phyloP scores from a whole-genome alignment of 108 stramenopile species.

The Licmophora abbreviata region DNA sequence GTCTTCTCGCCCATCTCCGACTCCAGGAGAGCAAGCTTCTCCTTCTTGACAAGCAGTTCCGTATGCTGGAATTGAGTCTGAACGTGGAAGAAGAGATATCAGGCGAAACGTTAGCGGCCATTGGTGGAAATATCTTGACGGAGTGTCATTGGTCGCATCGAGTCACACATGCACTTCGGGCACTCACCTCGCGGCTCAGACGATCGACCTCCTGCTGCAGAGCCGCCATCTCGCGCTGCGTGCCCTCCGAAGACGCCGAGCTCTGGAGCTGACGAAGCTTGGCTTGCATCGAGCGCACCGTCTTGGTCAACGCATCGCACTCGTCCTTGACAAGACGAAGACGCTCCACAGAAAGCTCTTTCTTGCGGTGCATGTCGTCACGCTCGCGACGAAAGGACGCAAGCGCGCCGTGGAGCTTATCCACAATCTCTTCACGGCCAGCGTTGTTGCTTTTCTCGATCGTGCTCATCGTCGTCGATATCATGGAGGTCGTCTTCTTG shows the following conservation, averaged over 20 bases:
- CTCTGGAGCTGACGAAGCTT: neutral
- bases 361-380: slow-evolving; percentile 7
- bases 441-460: too few species aligned
- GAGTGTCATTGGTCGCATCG: neutral
- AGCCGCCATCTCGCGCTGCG: neutral
- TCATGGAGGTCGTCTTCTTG: too few species aligned
- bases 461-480: too few species aligned
- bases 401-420: slow-evolving; percentile 11
- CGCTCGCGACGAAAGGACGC: slow-evolving; percentile 8
- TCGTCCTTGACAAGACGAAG: slow-evolving; percentile 9
- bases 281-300: neutral
- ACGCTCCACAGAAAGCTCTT: slow-evolving; percentile 7
- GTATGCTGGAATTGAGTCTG: slow-evolving; percentile 13
- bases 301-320: neutral
- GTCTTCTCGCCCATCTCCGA: neutral
- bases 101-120: neutral
- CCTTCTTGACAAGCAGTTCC: slow-evolving; percentile 9
- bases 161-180: neutral
- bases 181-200: slow-evolving; percentile 5
- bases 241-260: neutral
- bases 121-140: neutral
- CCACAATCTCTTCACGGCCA: slow-evolving; percentile 10
- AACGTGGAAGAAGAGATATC: neutral
- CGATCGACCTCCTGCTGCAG: slow-evolving; percentile 4
- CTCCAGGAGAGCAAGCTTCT: slow-evolving; percentile 3